These are phyloP conservation scores for Aspergillus ellipticus DNA, from an alignment of 495 filamentous ascomycete species.

Conservation along the genomic window DNA sequence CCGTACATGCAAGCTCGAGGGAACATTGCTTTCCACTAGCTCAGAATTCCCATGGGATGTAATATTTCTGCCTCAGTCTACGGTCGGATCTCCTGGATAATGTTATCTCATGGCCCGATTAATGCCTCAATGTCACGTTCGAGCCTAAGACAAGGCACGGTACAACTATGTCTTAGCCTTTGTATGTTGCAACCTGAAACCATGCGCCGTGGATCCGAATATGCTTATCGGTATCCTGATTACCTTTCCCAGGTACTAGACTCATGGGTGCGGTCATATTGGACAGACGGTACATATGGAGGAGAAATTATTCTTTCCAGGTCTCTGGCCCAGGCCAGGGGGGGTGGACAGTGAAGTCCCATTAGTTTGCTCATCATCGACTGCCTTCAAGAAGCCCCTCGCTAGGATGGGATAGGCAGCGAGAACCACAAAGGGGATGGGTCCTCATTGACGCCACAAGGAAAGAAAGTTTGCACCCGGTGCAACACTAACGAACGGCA, in stretches of 20 bases:
- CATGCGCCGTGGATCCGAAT: constrained; percentile 3
- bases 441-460: neutral
- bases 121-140: constrained; percentile 15
- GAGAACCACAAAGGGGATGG: neutral
- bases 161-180: constrained; percentile 11
- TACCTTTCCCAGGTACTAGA: neutral
- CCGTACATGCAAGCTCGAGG: neutral
- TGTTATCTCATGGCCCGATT: constrained; percentile 1
- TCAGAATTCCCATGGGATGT: neutral
- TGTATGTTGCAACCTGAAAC: neutral
- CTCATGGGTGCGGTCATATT: neutral
- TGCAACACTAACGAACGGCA: constrained; percentile 3
- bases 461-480: neutral
- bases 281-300: neutral
- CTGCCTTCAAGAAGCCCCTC: neutral
- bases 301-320: neutral
- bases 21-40: neutral
- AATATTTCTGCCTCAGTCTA: neutral
- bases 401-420: neutral
- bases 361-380: neutral
- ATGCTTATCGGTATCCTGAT: too few relatives aligned
- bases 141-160: neutral
- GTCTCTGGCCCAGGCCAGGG: too few relatives aligned
- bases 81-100: constrained; percentile 3
- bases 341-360: neutral